These are phyloP conservation scores for Eustoma russellianum DNA, from an alignment of 257 asterid species.

Conservation along the genomic window DNA sequence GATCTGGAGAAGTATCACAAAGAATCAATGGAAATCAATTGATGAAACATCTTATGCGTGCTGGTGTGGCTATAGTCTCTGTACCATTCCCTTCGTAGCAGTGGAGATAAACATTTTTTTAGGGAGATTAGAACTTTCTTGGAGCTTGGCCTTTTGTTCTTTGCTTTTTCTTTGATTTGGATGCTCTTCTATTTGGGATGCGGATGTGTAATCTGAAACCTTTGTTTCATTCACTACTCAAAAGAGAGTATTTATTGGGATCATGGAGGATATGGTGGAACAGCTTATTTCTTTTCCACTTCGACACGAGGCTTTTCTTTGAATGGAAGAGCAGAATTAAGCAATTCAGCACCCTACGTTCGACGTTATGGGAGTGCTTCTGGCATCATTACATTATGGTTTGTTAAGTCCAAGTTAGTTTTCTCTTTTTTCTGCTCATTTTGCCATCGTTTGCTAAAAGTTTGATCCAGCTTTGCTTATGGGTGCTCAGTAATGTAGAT, in stretches of 20 bases:
- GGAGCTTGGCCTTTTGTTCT: constrained; percentile 2
- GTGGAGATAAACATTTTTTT: constrained; percentile 11
- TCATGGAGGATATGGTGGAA: constrained; percentile 13
- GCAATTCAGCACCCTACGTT: constrained; percentile 10
- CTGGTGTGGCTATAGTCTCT: constrained; percentile 3
- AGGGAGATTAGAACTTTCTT: constrained; percentile 12
- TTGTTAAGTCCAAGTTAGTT: constrained; percentile 19
- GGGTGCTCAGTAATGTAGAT: neutral
- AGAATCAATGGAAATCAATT: constrained; percentile 40
- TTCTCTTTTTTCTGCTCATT: neutral
- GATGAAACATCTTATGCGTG: neutral
- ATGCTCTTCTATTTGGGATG: constrained; percentile 16
- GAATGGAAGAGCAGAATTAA: constrained; percentile 9
- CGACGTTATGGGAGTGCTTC: constrained; percentile 15
- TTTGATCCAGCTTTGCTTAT: neutral
- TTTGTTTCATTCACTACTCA: constrained; percentile 9
- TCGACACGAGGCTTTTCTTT: constrained; percentile 11
- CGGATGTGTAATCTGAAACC: constrained; percentile 12
- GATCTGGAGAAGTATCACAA: constrained; percentile 58
- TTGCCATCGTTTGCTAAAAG: neutral
- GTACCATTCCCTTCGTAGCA: constrained; percentile 13
- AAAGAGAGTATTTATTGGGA: constrained; percentile 14
- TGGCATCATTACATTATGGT: constrained; percentile 4
- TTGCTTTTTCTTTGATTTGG: constrained; percentile 13
- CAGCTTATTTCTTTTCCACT: constrained; percentile 9